phyloP scores from a whole-genome alignment of 106 monocot species.

The Hemerocallis citrina region DNA sequence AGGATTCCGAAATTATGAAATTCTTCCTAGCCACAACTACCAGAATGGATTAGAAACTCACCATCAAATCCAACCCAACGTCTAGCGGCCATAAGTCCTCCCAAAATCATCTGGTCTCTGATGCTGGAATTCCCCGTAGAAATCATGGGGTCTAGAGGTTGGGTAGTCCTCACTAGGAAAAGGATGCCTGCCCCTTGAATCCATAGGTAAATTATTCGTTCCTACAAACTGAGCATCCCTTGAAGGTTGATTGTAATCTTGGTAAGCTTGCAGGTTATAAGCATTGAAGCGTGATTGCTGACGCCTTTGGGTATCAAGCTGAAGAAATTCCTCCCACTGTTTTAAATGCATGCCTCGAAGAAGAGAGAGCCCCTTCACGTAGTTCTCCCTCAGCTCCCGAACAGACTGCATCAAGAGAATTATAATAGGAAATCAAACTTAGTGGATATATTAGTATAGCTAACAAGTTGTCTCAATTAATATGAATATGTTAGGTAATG shows the following conservation, averaged over 20 bases:
- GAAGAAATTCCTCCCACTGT: slow-evolving; percentile 86
- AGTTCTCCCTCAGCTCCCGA: slow-evolving; percentile 56
- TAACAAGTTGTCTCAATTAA: no score
- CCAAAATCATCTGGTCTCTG: slow-evolving; percentile 43
- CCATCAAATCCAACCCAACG: slow-evolving; percentile 16
- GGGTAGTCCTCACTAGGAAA: slow-evolving; percentile 50
- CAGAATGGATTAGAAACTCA: slow-evolving; percentile 35
- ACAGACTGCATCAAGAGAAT: slow-evolving; percentile 47
- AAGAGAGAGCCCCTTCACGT: slow-evolving; percentile 50
- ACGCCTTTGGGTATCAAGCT: slow-evolving; percentile 32
- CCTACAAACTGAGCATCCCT: slow-evolving; percentile 33
- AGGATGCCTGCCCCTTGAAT: slow-evolving; percentile 38
- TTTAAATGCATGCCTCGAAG: slow-evolving; percentile 46
- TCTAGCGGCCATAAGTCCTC: slow-evolving; percentile 46
- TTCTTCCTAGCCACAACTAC: slow-evolving; percentile 6
- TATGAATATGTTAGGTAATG: no score
- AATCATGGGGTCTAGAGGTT: slow-evolving; percentile 40
- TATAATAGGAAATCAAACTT: no score
- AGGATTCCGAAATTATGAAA: not conserved
- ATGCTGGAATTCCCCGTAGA: slow-evolving; percentile 40
- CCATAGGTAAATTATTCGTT: slow-evolving; percentile 19
- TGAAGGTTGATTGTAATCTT: slow-evolving; percentile 41
- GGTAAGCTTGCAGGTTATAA: slow-evolving; percentile 34
- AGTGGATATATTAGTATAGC: no score
- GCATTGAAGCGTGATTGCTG: slow-evolving; percentile 38